phyloP scores from a whole-genome alignment of 2,329 filamentous ascomycete species.

The Paraphaeosphaeria sporulosa region DNA sequence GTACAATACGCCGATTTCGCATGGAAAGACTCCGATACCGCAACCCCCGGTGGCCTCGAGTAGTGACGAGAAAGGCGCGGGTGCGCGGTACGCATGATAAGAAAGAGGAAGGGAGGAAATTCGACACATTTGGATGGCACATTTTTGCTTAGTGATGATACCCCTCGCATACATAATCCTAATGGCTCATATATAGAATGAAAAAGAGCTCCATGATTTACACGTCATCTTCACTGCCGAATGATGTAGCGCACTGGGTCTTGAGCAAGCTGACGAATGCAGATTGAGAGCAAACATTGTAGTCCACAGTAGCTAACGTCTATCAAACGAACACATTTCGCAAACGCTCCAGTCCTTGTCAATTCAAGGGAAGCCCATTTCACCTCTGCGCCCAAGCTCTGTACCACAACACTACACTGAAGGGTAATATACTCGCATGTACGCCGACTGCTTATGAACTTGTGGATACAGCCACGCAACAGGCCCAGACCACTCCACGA shows the following conservation, averaged over 20 bases:
- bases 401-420: background rate
- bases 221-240: background rate
- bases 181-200: slow-evolving; percentile 1
- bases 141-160: slow-evolving; percentile 10
- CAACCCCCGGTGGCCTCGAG: slow-evolving; percentile 15
- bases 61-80: slow-evolving; percentile 27
- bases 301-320: too few relatives aligned
- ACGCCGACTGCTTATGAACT: too few relatives aligned
- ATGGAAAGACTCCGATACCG: background rate
- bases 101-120: background rate
- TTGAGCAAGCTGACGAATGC: too few relatives aligned
- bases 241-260: background rate
- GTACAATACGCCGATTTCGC: slow-evolving; percentile 14
- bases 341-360: too few relatives aligned
- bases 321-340: too few relatives aligned
- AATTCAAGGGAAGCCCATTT: background rate
- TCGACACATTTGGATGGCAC: background rate
- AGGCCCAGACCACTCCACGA: too few relatives aligned
- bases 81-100: slow-evolving; percentile 25
- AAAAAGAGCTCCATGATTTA: background rate
- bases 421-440: background rate
- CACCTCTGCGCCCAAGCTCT: background rate
- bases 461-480: slow-evolving; percentile 12
- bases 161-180: slow-evolving; percentile 13
- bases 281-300: too few relatives aligned